phyloP scores from a whole-genome alignment of 495 filamentous ascomycete species.

The Penicillium cataractarum region DNA sequence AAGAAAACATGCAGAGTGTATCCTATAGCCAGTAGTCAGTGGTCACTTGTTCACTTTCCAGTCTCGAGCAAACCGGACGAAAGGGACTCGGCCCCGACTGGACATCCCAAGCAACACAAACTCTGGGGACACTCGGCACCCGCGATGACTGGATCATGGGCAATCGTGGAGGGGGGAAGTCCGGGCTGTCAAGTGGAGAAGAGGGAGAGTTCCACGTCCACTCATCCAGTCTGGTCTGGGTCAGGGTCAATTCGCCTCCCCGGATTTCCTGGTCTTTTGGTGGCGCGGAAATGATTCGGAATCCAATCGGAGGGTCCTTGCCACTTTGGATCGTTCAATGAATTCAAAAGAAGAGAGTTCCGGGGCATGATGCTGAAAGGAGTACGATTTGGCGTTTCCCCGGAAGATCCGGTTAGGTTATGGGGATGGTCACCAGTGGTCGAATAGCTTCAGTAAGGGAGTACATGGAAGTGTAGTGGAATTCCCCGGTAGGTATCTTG shows the following conservation, averaged over 20 bases:
- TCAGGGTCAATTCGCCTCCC: constrained; percentile 1
- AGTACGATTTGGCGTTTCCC: background rate
- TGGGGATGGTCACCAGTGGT: background rate
- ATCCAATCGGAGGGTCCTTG: constrained; percentile 4
- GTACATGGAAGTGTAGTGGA: too few species aligned
- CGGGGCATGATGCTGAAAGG: background rate
- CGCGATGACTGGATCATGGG: constrained; percentile 8
- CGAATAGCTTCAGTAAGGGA: background rate
- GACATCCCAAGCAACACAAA: constrained; percentile 3
- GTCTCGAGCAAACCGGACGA: background rate
- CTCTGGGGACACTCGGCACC: constrained; percentile 15
- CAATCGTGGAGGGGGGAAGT: background rate
- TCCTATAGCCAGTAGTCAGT: background rate
- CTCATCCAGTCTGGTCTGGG: background rate
- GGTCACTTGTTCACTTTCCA: background rate
- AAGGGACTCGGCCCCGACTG: constrained; percentile 14
- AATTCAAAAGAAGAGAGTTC: background rate
- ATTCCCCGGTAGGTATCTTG: too few species aligned
- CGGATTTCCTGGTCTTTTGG: background rate
- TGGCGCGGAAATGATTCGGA: background rate
- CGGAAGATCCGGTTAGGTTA: background rate
- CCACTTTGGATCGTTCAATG: background rate
- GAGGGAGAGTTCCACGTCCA: background rate
- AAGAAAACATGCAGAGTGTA: too few species aligned
- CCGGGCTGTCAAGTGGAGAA: background rate